A percentile compares a stretch with the other conserved stretches of the same genome.
These are phyloP conservation scores for Euphrasia confusa DNA, from an alignment of 257 asterid species.

Conservation along the genomic window DNA sequence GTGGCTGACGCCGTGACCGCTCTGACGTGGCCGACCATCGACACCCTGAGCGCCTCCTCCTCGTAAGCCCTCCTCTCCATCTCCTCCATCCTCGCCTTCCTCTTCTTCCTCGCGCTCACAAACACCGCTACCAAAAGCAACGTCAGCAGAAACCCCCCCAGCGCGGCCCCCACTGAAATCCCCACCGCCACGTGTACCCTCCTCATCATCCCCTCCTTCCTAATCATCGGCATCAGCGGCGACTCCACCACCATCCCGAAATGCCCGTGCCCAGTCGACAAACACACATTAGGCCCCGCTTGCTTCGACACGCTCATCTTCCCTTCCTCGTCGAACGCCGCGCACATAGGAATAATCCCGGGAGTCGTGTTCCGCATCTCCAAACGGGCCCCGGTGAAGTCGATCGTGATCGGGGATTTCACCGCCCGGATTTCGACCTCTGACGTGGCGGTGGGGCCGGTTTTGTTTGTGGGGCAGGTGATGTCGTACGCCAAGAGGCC, in stretches of 20 bases:
- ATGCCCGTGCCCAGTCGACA: conserved; percentile 42
- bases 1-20: conserved; percentile 63
- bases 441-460: conserved; percentile 20
- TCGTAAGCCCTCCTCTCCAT: conserved; percentile 89
- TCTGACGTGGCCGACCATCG: conserved; percentile 95
- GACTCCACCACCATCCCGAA: conserved; percentile 73
- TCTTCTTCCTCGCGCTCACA: conserved; percentile 81
- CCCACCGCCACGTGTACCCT: conserved; percentile 61
- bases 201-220: conserved; percentile 27
- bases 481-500: conserved; percentile 58
- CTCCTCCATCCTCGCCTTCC: conserved; percentile 88
- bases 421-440: conserved; percentile 28
- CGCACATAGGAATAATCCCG: conserved; percentile 63
- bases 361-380: conserved; percentile 17
- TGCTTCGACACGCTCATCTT: conserved; percentile 43
- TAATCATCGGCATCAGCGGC: conserved; percentile 37
- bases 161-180: conserved; percentile 65
- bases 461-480: conserved; percentile 21
- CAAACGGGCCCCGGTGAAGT: conserved; percentile 35
- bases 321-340: conserved; percentile 56
- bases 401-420: conserved; percentile 44
- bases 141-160: conserved; percentile 62
- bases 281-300: conserved; percentile 44
- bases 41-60: conserved; percentile 89
- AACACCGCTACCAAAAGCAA: conserved; percentile 61